Percentiles rank a stretch among this genome's conserved stretches.
phyloP scores from a whole-genome alignment of 352 stramenopile species.

The Globisporangium acanthophoron region DNA sequence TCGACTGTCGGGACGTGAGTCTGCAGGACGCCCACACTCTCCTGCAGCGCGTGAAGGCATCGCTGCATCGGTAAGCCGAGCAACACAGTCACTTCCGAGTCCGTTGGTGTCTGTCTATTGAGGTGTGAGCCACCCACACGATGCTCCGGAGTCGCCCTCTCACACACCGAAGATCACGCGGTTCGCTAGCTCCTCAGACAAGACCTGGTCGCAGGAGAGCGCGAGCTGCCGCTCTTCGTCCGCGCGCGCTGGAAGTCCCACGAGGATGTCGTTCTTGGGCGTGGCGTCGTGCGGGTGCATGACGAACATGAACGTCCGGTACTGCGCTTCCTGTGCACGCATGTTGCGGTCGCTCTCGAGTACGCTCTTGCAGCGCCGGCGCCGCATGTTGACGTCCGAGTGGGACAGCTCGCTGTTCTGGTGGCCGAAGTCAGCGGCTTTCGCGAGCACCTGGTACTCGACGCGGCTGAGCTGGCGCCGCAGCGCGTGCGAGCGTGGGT shows the following conservation, averaged over 20 bases:
- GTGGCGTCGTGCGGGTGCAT: conserved; percentile 69
- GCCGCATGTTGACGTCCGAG: conserved; percentile 40
- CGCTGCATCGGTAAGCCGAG: conserved; percentile 3
- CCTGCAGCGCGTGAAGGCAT: conserved; percentile 34
- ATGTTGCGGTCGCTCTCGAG: conserved; percentile 77
- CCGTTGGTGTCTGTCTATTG: too few species aligned
- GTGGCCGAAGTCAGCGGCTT: conserved; percentile 74
- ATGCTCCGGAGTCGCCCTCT: neutral
- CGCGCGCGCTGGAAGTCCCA: conserved; percentile 46
- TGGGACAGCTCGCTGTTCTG: conserved; percentile 32
- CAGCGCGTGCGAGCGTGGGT: conserved; percentile 53
- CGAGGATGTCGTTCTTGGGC: conserved; percentile 81
- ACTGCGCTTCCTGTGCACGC: conserved; percentile 43
- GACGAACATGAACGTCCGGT: conserved; percentile 69
- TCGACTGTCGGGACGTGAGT: conserved; percentile 44
- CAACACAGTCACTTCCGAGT: neutral
- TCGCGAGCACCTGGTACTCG: conserved; percentile 76
- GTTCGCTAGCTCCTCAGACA: conserved; percentile 7
- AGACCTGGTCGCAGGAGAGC: conserved; percentile 21
- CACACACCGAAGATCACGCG: conserved; percentile 12
- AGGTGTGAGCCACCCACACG: too few species aligned
- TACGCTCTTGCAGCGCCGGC: conserved; percentile 74
- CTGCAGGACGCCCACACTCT: conserved; percentile 30
- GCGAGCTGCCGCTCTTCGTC: conserved; percentile 14
- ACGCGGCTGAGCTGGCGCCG: conserved; percentile 33